phyloP scores from a whole-genome alignment of 2,329 filamentous ascomycete genomes.

The Claviceps fusiformis region DNA sequence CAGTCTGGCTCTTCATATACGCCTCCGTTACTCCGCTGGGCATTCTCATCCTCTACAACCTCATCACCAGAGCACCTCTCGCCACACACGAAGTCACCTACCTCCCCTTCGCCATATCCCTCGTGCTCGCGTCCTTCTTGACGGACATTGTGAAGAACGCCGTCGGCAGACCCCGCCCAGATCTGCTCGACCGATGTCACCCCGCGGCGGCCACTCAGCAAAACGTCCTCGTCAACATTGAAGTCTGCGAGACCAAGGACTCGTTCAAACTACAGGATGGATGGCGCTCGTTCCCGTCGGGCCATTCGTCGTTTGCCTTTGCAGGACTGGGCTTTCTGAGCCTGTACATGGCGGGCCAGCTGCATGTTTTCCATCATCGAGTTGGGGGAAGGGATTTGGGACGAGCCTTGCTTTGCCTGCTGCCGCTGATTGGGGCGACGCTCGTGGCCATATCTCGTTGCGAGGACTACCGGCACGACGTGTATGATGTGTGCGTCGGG shows the following conservation, averaged over 20 bases:
- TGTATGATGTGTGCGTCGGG: slow-evolving; percentile 53
- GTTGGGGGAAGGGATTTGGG: slow-evolving; percentile 36
- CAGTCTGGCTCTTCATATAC: slow-evolving; percentile 66
- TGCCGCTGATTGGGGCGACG: slow-evolving; percentile 47
- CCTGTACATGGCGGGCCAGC: slow-evolving; percentile 55
- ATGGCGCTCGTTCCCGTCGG: slow-evolving; percentile 72
- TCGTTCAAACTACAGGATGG: slow-evolving; percentile 64
- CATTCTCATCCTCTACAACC: slow-evolving; percentile 52
- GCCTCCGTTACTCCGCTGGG: slow-evolving; percentile 58
- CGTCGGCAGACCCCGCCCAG: slow-evolving; percentile 58
- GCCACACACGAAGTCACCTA: slow-evolving; percentile 80
- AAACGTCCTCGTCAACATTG: slow-evolving; percentile 44
- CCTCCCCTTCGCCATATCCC: slow-evolving; percentile 63
- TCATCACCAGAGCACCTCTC: slow-evolving; percentile 43
- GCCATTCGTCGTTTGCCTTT: slow-evolving; percentile 69
- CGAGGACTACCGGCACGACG: slow-evolving; percentile 59
- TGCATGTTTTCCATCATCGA: slow-evolving; percentile 39
- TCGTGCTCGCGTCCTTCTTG: slow-evolving; percentile 67
- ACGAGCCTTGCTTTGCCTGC: slow-evolving; percentile 41
- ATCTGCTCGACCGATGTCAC: slow-evolving; percentile 62
- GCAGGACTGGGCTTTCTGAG: slow-evolving; percentile 63
- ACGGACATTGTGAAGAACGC: slow-evolving; percentile 88
- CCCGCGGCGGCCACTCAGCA: slow-evolving; percentile 39
- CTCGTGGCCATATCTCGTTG: slow-evolving; percentile 56
- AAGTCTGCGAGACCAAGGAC: slow-evolving; percentile 59